Conservation (phyloP, 2,329 filamentous ascomycete species). For the Aspergillus carbonarius region DNA sequence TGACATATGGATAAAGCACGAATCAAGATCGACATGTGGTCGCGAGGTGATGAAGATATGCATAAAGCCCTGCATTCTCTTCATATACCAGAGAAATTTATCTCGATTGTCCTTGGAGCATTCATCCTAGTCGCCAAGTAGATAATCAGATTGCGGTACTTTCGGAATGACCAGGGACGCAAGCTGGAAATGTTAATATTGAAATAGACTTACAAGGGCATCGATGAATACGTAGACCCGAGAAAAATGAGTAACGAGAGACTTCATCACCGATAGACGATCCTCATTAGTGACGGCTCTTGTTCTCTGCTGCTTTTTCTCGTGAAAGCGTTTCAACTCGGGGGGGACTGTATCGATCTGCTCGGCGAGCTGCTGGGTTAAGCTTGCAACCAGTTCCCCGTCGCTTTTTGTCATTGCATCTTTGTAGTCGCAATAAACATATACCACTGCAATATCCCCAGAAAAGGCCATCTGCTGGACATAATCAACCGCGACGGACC, state of each 20-base stretch:
- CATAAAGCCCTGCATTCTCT: not conserved
- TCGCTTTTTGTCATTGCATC: not conserved
- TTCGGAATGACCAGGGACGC: no score
- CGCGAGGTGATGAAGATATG: constrained; percentile 2
- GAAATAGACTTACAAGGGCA: not conserved
- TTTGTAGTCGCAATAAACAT: constrained; percentile 6
- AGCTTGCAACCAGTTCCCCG: not conserved
- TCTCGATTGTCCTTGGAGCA: not conserved
- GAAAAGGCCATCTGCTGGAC: not conserved
- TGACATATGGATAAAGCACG: not conserved
- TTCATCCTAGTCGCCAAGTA: not conserved
- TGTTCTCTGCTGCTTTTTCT: not conserved
- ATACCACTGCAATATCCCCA: not conserved
- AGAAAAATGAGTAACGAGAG: not conserved
- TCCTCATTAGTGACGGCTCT: not conserved
- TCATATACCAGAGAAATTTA: not conserved
- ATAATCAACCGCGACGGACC: not conserved
- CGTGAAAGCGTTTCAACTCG: not conserved
- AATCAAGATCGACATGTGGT: not conserved
- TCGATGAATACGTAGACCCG: not conserved
- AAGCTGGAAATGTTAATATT: not conserved
- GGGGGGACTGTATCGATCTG: not conserved
- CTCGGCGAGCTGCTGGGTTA: not conserved
- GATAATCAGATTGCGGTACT: no score
- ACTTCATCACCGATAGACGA: not conserved